These are phyloP conservation scores for Rosa lucieae DNA, from an alignment of 306 rosid genomes.

Conservation along the genomic window DNA sequence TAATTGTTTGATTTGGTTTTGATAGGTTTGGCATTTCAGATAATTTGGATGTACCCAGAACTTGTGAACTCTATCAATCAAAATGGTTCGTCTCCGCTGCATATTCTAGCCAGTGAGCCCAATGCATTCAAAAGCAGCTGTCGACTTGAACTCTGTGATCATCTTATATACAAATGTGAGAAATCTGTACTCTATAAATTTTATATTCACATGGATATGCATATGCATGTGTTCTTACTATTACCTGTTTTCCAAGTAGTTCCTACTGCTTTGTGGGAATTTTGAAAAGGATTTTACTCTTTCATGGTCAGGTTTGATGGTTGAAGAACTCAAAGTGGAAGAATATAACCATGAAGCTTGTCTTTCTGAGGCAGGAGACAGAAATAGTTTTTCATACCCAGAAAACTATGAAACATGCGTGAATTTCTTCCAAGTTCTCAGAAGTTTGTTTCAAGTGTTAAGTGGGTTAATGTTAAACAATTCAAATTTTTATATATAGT, in stretches of 20 bases:
- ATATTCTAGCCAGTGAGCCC: slow-evolving; percentile 26
- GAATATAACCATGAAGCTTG: background rate
- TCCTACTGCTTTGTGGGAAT: background rate
- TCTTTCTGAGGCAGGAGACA: background rate
- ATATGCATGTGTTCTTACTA: background rate
- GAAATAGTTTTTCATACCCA: background rate
- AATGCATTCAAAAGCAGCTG: slow-evolving; percentile 30
- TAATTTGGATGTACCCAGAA: background rate
- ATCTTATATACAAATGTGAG: slow-evolving; percentile 25
- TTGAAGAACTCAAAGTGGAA: slow-evolving; percentile 17
- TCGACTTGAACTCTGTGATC: slow-evolving; percentile 9
- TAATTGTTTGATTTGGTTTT: background rate
- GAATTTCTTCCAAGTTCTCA: slow-evolving; percentile 1
- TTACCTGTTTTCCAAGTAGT: background rate
- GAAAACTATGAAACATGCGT: slow-evolving; percentile 28
- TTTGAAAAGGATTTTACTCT: background rate
- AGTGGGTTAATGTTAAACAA: background rate
- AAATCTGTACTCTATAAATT: background rate
- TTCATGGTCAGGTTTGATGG: slow-evolving; percentile 18
- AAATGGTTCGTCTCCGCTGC: slow-evolving; percentile 31
- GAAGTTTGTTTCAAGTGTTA: slow-evolving; percentile 7
- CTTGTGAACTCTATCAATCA: slow-evolving; percentile 23
- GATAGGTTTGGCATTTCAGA: slow-evolving; percentile 27
- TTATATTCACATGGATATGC: background rate
- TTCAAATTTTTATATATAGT: background rate